phyloP scores from a whole-genome alignment of 345 rosid genomes.

The Adansonia digitata region DNA sequence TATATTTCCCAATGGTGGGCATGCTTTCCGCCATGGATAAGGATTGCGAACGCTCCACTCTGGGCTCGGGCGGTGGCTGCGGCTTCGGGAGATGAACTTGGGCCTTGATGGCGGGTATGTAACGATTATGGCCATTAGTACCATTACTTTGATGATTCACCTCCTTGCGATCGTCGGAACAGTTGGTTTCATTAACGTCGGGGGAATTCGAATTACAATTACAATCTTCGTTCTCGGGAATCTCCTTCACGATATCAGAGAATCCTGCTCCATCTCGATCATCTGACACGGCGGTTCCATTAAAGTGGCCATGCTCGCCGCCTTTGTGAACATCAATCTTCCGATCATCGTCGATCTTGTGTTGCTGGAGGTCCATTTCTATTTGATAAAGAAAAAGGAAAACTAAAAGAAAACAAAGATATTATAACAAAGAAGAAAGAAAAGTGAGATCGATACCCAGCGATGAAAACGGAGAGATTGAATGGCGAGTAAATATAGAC shows the following conservation, averaged over 20 bases:
- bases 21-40: conserved; percentile 29
- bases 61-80: conserved; percentile 41
- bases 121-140: not conserved
- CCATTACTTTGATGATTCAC: not conserved
- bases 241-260: not conserved
- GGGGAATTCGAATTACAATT: not conserved
- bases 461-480: conserved; percentile 11
- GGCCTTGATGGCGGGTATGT: conserved; percentile 37
- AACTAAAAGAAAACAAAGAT: not conserved
- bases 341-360: not conserved
- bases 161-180: not conserved
- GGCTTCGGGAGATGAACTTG: conserved; percentile 70
- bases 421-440: not conserved
- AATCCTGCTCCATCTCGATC: not conserved
- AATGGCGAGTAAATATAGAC: not conserved
- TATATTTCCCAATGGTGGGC: conserved; percentile 45
- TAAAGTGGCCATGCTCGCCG: not conserved
- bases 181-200: not conserved
- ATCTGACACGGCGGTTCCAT: not conserved
- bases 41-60: conserved; percentile 24
- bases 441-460: not conserved
- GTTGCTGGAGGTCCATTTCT: not conserved
- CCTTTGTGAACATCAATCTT: not conserved
- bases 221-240: not conserved
- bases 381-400: not conserved